Evolutionary conservation across 192 early-diverging fungal genomes (phyloP).

Genomic region (Umbelopsis vinacea): DNA sequence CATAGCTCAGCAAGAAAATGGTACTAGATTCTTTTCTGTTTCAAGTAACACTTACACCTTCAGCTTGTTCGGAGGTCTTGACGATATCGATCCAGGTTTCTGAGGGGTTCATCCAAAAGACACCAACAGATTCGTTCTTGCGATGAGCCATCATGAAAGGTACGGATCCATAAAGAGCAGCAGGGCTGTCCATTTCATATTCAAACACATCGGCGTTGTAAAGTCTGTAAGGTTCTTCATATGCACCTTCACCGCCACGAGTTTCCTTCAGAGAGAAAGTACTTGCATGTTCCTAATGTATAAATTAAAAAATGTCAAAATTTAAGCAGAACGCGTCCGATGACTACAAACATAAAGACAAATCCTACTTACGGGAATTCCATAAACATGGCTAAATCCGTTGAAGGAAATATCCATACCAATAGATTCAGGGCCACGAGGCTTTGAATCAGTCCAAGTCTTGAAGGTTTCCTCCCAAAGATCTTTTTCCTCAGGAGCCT

Average conservation of each 20-base stretch:
- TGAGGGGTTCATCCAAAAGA: slow-evolving; percentile 92
- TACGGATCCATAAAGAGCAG: slow-evolving; percentile 94
- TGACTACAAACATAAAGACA: no score
- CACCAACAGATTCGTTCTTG: slow-evolving; percentile 71
- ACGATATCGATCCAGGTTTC: slow-evolving; percentile 99
- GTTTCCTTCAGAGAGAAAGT: slow-evolving; percentile 90
- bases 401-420: slow-evolving; percentile 92
- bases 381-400: slow-evolving; percentile 88
- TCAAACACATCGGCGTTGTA: slow-evolving; percentile 99
- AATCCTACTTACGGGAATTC: slow-evolving; percentile 68
- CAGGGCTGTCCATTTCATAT: slow-evolving; percentile 93
- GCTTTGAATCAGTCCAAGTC: slow-evolving; percentile 89
- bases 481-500: slow-evolving; percentile 46
- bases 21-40: no score
- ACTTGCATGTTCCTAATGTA: slow-evolving; percentile 76
- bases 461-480: slow-evolving; percentile 93
- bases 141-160: slow-evolving; percentile 94
- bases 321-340: no score
- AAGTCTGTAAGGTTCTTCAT: slow-evolving; percentile 92
- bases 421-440: slow-evolving; percentile 91
- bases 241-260: slow-evolving; percentile 68
- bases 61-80: slow-evolving; percentile 50
- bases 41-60: slow-evolving; percentile 23
- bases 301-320: not conserved
- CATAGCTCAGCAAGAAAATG: no score